A percentile compares a stretch with the other conserved stretches of the same genome.
These are phyloP conservation scores for Linanthus parryae DNA, from an alignment of 148 eudicot genomes.

Conservation along the genomic window DNA sequence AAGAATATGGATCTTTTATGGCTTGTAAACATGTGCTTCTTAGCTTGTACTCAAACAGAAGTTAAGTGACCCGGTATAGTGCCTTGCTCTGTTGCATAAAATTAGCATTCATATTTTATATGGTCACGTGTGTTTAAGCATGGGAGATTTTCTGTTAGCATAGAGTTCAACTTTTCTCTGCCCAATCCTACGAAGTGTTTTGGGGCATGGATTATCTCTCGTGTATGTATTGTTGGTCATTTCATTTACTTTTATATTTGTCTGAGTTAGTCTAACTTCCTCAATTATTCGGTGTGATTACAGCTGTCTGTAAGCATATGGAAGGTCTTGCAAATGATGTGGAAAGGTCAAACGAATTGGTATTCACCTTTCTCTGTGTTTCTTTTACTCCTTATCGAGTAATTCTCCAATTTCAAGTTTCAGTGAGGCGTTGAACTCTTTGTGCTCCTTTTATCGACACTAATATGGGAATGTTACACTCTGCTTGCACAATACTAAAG, in stretches of 20 bases:
- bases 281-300: conserved; percentile 4
- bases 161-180: not conserved
- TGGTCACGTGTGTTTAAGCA: not conserved
- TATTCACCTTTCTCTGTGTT: conserved; percentile 13
- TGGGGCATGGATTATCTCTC: too few species aligned
- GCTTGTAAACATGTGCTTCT: too few species aligned
- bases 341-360: conserved; percentile 92
- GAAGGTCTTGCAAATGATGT: conserved; percentile 68
- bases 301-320: conserved; percentile 79
- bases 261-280: not conserved
- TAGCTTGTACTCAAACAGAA: too few species aligned
- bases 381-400: not conserved
- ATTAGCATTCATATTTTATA: not conserved
- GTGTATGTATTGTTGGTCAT: too few species aligned
- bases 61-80: too few species aligned
- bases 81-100: too few species aligned
- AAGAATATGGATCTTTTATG: too few species aligned
- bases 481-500: not conserved
- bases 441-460: not conserved
- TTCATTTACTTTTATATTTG: not conserved
- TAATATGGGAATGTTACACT: not conserved
- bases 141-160: not conserved
- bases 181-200: too few species aligned
- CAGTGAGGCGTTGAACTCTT: not conserved
- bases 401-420: not conserved